phyloP scores from a whole-genome alignment of 164 flowering plant species.

The Pachysandra terminalis region DNA sequence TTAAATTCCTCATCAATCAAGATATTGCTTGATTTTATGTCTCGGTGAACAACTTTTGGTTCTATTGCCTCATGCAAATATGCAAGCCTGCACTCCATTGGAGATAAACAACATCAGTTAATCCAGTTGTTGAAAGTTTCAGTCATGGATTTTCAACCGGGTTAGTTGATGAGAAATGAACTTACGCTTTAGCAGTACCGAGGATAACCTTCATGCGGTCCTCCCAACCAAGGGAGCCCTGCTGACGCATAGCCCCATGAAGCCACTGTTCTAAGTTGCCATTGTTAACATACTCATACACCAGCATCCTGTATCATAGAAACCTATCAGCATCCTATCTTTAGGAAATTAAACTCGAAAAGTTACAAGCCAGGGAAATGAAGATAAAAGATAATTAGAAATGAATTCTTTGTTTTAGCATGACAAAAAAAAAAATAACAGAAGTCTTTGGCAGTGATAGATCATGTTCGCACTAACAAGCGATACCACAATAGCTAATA shows the following conservation, averaged over 20 bases:
- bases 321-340: background rate
- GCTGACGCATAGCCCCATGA: constrained; percentile 34
- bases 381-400: background rate
- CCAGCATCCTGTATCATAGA: constrained; percentile 20
- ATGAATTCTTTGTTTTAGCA: background rate
- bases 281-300: constrained; percentile 28
- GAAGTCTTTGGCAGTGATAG: background rate
- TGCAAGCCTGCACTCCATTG: constrained; percentile 37
- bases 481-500: background rate
- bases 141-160: background rate
- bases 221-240: constrained; percentile 34
- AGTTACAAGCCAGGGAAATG: background rate
- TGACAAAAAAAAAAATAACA: background rate
- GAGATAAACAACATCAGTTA: background rate
- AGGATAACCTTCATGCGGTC: constrained; percentile 37
- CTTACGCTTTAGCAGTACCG: constrained; percentile 40
- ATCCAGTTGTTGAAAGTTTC: constrained; percentile 4
- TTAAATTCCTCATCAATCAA: constrained; percentile 38
- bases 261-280: constrained; percentile 40
- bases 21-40: constrained; percentile 50
- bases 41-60: constrained; percentile 52
- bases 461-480: background rate
- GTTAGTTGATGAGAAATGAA: constrained; percentile 6
- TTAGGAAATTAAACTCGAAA: background rate
- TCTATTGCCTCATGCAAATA: constrained; percentile 56